Evolutionary conservation across 2,329 filamentous ascomycete genomes (phyloP).

Genomic region (Penicillium digitatum): DNA sequence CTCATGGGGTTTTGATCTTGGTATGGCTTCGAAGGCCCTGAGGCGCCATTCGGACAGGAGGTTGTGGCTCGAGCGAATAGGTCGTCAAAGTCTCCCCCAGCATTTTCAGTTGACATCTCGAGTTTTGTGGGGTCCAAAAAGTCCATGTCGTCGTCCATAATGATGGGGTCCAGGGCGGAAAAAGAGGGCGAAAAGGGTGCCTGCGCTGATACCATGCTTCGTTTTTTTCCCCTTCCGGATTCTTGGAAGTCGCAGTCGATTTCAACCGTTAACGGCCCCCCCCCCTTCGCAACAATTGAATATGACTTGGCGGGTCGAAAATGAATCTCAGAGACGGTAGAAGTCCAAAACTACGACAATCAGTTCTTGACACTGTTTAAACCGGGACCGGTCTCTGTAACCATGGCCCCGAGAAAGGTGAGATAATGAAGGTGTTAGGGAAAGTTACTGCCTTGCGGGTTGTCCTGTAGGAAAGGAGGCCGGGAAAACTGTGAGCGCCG

Average conservation of each 20-base stretch:
- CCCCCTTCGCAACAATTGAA: conserved; percentile 4
- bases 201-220: conserved; percentile 38
- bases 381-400: conserved; percentile 22
- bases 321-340: not conserved
- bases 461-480: conserved; percentile 25
- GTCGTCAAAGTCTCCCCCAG: conserved; percentile 43
- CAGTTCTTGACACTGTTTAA: conserved; percentile 8
- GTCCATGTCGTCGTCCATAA: conserved; percentile 44
- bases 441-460: conserved; percentile 20
- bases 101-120: conserved; percentile 35
- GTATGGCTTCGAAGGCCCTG: conserved; percentile 30
- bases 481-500: conserved; percentile 27
- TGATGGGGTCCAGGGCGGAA: conserved; percentile 39
- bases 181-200: conserved; percentile 37
- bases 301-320: not conserved
- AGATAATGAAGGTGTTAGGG: not conserved
- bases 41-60: conserved; percentile 27
- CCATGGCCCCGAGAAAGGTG: conserved; percentile 19
- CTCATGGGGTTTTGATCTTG: conserved; percentile 34
- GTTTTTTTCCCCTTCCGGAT: conserved; percentile 3
- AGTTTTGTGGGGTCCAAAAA: conserved; percentile 40
- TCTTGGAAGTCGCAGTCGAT: conserved; percentile 6
- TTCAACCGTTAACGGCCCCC: conserved; percentile 12
- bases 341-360: not conserved
- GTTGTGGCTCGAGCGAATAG: conserved; percentile 37